Evolutionary conservation across 306 rosid genomes (phyloP).

Genomic region (Quercus gilva): DNA sequence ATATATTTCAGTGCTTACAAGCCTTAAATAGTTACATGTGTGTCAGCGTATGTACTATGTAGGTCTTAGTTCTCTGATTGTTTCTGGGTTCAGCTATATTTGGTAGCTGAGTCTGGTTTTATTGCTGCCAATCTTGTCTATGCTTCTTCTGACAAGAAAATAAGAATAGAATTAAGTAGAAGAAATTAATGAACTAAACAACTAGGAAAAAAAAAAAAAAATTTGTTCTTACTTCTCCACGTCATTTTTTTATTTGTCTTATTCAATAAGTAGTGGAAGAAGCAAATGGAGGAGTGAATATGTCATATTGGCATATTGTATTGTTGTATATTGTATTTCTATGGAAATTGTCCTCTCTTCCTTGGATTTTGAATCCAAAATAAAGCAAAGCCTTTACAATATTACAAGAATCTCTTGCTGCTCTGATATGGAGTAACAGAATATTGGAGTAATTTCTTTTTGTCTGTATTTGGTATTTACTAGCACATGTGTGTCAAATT

Average conservation of each 20-base stretch:
- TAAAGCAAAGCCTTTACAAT: neutral
- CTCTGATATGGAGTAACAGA: too few species aligned
- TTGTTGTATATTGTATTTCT: neutral
- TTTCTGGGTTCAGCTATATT: neutral
- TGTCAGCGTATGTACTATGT: neutral
- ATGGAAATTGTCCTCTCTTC: neutral
- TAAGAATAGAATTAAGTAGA: too few species aligned
- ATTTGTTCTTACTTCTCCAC: neutral
- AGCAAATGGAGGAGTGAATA: neutral
- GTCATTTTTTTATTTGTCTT: neutral
- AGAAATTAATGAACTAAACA: too few species aligned
- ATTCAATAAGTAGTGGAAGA: neutral
- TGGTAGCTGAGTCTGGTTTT: neutral
- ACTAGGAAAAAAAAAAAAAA: neutral
- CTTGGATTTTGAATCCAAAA: neutral
- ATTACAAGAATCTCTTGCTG: too few species aligned
- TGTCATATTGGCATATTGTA: neutral
- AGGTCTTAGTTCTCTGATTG: neutral
- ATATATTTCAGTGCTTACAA: neutral
- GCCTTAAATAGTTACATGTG: neutral
- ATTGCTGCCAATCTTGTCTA: too few species aligned
- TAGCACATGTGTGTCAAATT: too few species aligned
- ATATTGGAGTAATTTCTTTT: too few species aligned
- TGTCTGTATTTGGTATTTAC: too few species aligned
- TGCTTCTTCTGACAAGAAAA: too few species aligned